Evolutionary conservation across 768 basidiomycete species (phyloP).

Genomic region (Pholiota molesta): DNA sequence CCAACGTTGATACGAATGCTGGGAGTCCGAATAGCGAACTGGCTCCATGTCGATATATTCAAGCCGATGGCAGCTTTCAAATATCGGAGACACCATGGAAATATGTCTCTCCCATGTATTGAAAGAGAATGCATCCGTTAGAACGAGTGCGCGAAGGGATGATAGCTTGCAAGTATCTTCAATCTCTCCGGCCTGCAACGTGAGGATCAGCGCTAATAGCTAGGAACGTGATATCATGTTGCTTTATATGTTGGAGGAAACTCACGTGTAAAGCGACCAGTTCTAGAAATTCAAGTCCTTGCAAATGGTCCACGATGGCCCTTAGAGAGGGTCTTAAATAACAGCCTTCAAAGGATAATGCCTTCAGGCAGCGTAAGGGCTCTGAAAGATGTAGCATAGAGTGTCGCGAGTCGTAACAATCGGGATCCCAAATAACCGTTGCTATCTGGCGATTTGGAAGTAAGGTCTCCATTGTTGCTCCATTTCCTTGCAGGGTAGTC

Average conservation of each 20-base stretch:
- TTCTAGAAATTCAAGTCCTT: conserved; percentile 7
- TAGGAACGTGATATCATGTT: neutral
- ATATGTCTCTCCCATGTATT: conserved; percentile 7
- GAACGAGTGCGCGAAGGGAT: conserved; percentile 8
- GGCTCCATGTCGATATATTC: conserved; percentile 9
- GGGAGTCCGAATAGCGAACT: neutral
- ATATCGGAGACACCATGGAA: conserved; percentile 1
- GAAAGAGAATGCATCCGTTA: conserved; percentile 13
- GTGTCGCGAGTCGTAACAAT: neutral
- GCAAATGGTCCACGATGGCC: neutral
- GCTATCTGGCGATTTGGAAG: conserved; percentile 3
- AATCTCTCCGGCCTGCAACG: conserved; percentile 7
- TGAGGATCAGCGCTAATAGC: neutral
- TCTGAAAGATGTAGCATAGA: conserved; percentile 2
- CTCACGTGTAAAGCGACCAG: conserved; percentile 14
- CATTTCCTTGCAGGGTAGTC: conserved; percentile 4
- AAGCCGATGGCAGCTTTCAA: conserved; percentile 7
- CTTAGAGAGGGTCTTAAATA: conserved; percentile 5
- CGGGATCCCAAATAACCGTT: conserved; percentile 5
- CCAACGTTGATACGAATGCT: conserved; percentile 1
- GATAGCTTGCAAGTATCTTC: conserved; percentile 7
- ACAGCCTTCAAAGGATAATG: neutral
- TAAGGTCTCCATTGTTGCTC: conserved; percentile 2
- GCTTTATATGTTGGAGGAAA: neutral
- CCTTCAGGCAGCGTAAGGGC: neutral